A percentile compares a stretch with the other conserved stretches of the same genome.
phyloP scores from a whole-genome alignment of 208 protist species.

The Trypanosomatidae sp. region DNA sequence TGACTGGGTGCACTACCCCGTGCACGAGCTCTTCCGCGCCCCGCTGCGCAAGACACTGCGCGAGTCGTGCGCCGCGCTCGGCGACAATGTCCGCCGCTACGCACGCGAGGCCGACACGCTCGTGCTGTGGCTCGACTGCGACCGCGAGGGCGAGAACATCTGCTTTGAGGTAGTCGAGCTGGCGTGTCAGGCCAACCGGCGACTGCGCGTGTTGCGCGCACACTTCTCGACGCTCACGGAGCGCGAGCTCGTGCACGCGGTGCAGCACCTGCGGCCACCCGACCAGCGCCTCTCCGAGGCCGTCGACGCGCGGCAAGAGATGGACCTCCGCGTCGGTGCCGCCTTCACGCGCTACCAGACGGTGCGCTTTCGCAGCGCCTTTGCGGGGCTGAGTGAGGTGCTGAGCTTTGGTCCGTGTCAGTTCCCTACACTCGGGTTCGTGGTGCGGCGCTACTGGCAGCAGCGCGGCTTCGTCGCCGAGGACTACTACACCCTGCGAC shows the following conservation, averaged over 20 bases:
- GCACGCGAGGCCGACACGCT: conserved; percentile 54
- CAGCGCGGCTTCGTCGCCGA: conserved; percentile 71
- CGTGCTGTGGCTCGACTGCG: conserved; percentile 95
- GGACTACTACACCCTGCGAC: conserved; percentile 48
- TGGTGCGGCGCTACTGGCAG: conserved; percentile 84
- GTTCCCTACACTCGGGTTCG: conserved; percentile 92
- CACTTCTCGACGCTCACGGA: conserved; percentile 88
- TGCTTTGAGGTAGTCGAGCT: conserved; percentile 93
- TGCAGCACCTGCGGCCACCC: conserved; percentile 70
- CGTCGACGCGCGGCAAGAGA: conserved; percentile 92
- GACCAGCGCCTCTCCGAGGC: conserved; percentile 83
- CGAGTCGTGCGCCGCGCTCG: conserved; percentile 53
- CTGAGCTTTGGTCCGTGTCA: conserved; percentile 94
- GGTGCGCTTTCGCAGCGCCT: conserved; percentile 58
- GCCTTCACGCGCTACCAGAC: conserved; percentile 93
- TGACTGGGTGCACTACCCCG: conserved; percentile 82
- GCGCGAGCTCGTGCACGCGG: conserved; percentile 68
- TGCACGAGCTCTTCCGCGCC: conserved; percentile 83
- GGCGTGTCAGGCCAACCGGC: conserved; percentile 22
- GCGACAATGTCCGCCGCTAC: conserved; percentile 60
- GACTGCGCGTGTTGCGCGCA: conserved; percentile 56
- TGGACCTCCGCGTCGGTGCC: conserved; percentile 94
- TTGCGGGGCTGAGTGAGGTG: conserved; percentile 46
- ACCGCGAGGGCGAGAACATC: conserved; percentile 97
- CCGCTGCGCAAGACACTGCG: conserved; percentile 69